Conservation (phyloP, 805 yeast species). For the Priceomyces medius region DNA sequence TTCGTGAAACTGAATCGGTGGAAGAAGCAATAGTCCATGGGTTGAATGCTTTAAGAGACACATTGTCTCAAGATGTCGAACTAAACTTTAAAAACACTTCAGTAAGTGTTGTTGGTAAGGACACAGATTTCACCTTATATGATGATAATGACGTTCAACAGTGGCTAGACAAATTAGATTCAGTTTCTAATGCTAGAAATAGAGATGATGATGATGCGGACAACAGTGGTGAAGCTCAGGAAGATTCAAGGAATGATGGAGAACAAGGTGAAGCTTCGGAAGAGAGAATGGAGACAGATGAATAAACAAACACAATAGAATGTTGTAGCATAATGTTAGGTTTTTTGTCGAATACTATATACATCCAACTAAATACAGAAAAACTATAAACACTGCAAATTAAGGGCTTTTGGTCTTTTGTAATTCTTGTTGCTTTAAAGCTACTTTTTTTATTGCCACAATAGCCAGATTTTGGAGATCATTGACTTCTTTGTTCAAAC, state of each 20-base stretch:
- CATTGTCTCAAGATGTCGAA: constrained; percentile 91
- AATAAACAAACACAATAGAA: constrained; percentile 8
- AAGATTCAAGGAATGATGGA: constrained; percentile 9
- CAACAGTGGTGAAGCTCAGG: constrained; percentile 15
- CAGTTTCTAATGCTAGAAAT: constrained; percentile 57
- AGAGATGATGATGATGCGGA: constrained; percentile 39
- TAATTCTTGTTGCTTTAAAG: constrained; percentile 28
- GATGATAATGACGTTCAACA: constrained; percentile 86
- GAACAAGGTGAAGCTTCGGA: constrained; percentile 11
- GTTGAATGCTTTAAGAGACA: constrained; percentile 87
- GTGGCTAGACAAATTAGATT: constrained; percentile 76
- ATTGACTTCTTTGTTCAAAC: constrained; percentile 35
- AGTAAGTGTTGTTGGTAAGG: constrained; percentile 89
- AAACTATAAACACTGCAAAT: neutral
- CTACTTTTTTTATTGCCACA: constrained; percentile 40
- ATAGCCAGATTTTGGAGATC: constrained; percentile 38
- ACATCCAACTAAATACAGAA: constrained; percentile 2
- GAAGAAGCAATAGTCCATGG: constrained; percentile 85
- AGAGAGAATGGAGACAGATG: constrained; percentile 45
- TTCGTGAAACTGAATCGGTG: constrained; percentile 54
- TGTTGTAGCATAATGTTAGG: constrained; percentile 8
- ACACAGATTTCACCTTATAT: constrained; percentile 66
- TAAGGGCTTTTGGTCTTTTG: constrained; percentile 6
- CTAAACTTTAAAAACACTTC: constrained; percentile 81
- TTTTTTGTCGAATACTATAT: constrained; percentile 3